Conservation (phyloP, 495 filamentous ascomycete species). For the Lasiosphaeris hirsuta region DNA sequence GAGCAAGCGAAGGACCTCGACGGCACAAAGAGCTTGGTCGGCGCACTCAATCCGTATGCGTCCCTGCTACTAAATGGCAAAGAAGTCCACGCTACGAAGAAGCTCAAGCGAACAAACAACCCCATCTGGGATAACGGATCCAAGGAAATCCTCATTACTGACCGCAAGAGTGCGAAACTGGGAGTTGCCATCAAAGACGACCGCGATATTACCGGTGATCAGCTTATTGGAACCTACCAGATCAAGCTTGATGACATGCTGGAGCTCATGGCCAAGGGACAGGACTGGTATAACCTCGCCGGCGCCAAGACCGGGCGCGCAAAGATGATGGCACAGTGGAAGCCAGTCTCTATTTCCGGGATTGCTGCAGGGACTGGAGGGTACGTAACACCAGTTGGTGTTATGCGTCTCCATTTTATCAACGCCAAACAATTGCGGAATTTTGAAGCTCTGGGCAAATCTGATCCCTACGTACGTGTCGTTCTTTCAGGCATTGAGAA, state of each 20-base stretch:
- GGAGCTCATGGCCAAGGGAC: constrained; percentile 83
- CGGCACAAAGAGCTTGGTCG: constrained; percentile 81
- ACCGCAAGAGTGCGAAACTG: constrained; percentile 82
- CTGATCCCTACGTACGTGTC: constrained; percentile 88
- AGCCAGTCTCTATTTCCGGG: constrained; percentile 82
- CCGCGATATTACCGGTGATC: constrained; percentile 76
- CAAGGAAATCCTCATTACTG: constrained; percentile 90
- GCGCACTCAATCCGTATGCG: constrained; percentile 86
- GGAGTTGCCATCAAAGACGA: constrained; percentile 95
- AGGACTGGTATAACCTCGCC: constrained; percentile 91
- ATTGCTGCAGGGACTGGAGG: constrained; percentile 72
- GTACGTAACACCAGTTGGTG: constrained; percentile 88
- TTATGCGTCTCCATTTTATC: constrained; percentile 91
- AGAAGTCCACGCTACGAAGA: constrained; percentile 78
- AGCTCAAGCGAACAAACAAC: constrained; percentile 92
- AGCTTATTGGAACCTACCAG: constrained; percentile 83
- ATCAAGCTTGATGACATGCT: constrained; percentile 93
- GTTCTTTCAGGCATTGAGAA: constrained; percentile 86
- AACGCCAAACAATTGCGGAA: constrained; percentile 80
- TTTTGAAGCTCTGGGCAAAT: constrained; percentile 92
- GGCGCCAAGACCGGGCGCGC: constrained; percentile 78
- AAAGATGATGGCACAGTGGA: constrained; percentile 90
- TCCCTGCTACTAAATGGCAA: constrained; percentile 84
- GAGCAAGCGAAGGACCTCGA: constrained; percentile 97
- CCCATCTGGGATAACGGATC: constrained; percentile 87